Base-by-base conservation (phyloP, 768 basidiomycete genomes). In the Pulveroboletus sp. region DNA sequence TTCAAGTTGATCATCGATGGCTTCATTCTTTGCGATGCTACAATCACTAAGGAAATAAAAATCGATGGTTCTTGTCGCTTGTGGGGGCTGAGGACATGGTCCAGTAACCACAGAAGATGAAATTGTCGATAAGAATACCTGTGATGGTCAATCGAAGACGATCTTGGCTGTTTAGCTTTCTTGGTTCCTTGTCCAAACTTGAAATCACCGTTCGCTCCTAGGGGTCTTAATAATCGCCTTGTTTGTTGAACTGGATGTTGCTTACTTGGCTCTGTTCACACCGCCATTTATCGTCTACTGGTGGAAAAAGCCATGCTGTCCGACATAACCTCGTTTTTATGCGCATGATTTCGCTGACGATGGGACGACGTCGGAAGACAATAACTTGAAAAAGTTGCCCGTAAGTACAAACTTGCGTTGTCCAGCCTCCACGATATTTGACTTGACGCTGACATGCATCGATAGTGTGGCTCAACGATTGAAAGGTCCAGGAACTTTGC, bases 221-320 rank as follows among this genome's bases (percentile, higher is more conserved):
- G 39, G 39, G n/a, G n/a, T n/a, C 32, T 47, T 16, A 32, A 16
- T 12, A n/a, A 37, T 34, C 47, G 36, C 9, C 41, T 49, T 19
- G 21, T 35, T 16, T 34, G 16, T 38, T n/a, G 35, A 49, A 34
- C 21, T 49, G 27, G 47, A 49, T n/a, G 43, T 35, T 5, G 41
- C 31, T 14, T 49, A 41, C 29, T 31, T 43, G 27, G 41, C 41
- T 17, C 6, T 43, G 2, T 25, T 49, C 19, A 31, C 47, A 14
- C 4, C 43, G 9, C 20, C 25, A 1, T 20, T 49, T 19, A 16
- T 49, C 25, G 29, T 32, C 19, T 43, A 16, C 13, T 43, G 41
- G 47, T 27, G 47, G 40, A 4, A 27, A 10, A 47, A 47, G 13
- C 47, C 47, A 31, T 20, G 17, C 7, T 43, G 36, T 27, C n/a